Evolutionary conservation across 352 stramenopile genomes (phyloP).

Genomic region (Globisporangium orthogonon): DNA sequence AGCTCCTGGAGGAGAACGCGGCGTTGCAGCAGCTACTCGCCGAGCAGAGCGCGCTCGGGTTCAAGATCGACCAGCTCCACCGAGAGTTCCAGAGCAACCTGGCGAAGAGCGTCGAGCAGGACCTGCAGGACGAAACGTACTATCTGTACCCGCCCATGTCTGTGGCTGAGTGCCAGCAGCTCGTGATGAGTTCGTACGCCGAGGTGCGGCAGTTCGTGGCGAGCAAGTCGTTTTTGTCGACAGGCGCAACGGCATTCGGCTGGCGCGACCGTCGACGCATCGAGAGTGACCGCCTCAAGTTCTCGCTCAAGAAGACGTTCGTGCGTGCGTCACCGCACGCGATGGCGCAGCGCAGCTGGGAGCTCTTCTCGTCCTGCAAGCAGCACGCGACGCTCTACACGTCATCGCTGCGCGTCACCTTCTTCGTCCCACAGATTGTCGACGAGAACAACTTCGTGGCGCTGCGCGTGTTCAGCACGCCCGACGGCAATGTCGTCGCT

Average conservation of each 20-base stretch:
- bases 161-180: conserved; percentile 30
- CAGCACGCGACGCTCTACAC: conserved; percentile 32
- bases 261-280: conserved; percentile 25
- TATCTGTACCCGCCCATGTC: conserved; percentile 23
- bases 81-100: conserved; percentile 23
- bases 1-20: conserved; percentile 42
- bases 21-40: conserved; percentile 33
- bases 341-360: conserved; percentile 19
- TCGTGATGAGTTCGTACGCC: conserved; percentile 27
- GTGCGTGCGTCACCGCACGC: conserved; percentile 9
- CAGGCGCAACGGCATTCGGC: conserved; percentile 22
- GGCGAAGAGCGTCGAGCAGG: not conserved
- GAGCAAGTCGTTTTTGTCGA: conserved; percentile 26
- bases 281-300: conserved; percentile 20
- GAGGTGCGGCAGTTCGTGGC: conserved; percentile 37
- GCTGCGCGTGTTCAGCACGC: conserved; percentile 35
- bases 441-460: conserved; percentile 60
- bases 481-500: conserved; percentile 15
- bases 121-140: conserved; percentile 4
- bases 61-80: conserved; percentile 28
- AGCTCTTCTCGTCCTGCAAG: conserved; percentile 12
- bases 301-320: conserved; percentile 28
- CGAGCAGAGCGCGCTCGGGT: conserved; percentile 34
- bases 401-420: conserved; percentile 29
- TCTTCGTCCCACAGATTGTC: conserved; percentile 37